A percentile compares a stretch with the other conserved stretches of the same genome.
phyloP scores from a whole-genome alignment of 1,284 basidiomycete species.

The Malassezia slooffiae region DNA sequence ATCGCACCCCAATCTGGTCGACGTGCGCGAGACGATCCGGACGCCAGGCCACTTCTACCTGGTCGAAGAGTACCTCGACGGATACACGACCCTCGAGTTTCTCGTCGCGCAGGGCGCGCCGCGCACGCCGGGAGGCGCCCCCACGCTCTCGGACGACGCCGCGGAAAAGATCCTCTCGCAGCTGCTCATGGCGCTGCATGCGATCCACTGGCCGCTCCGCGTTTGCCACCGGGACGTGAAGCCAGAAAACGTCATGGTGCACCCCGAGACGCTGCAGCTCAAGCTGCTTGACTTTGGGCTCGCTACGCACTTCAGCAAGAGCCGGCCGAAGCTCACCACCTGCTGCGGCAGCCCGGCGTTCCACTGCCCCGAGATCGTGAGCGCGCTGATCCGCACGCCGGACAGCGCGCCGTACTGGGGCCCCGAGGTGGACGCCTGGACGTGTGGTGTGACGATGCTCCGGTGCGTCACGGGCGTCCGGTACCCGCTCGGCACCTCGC shows the following conservation, averaged over 20 bases:
- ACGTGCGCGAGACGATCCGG: constrained; percentile 52
- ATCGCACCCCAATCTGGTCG: constrained; percentile 53
- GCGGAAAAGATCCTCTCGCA: constrained; percentile 50
- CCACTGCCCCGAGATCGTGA: constrained; percentile 53
- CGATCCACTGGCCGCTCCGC: constrained; percentile 51
- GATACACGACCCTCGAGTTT: constrained; percentile 48
- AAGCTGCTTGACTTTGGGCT: constrained; percentile 54
- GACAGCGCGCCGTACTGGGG: constrained; percentile 50
- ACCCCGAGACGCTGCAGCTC: constrained; percentile 47
- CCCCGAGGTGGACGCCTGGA: constrained; percentile 55
- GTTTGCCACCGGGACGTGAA: constrained; percentile 55
- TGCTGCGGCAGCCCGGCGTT: constrained; percentile 53
- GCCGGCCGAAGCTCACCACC: constrained; percentile 52
- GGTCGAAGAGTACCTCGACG: constrained; percentile 51
- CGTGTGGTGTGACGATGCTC: constrained; percentile 52
- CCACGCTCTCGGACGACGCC: constrained; percentile 37
- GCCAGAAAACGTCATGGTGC: constrained; percentile 49
- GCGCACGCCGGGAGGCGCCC: constrained; percentile 18
- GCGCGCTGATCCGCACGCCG: constrained; percentile 50
- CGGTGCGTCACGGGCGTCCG: constrained; percentile 50
- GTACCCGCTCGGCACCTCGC: constrained; percentile 53
- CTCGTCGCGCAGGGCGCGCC: constrained; percentile 24
- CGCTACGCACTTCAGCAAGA: constrained; percentile 53
- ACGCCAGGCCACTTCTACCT: constrained; percentile 55
- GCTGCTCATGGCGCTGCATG: constrained; percentile 51